Evolutionary conservation across 345 rosid genomes (phyloP).

Genomic region (Melaleuca alternifolia): DNA sequence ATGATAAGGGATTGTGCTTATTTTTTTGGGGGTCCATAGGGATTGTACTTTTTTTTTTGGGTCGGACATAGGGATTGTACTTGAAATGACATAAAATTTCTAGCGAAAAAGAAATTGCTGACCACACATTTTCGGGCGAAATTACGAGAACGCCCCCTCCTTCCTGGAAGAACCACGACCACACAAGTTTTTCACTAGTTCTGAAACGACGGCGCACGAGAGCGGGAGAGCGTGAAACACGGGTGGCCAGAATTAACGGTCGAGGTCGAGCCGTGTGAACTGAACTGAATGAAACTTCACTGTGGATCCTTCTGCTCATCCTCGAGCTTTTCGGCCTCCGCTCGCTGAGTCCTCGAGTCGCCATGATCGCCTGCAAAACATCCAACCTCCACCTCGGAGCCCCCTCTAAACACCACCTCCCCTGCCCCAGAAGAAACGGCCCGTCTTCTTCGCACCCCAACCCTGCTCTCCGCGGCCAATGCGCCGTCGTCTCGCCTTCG

Average conservation of each 20-base stretch:
- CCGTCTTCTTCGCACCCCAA: background rate
- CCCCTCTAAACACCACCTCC: background rate
- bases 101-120: background rate
- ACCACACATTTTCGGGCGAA: background rate
- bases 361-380: background rate
- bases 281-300: background rate
- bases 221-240: background rate
- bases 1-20: too few relatives aligned
- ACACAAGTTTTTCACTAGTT: background rate
- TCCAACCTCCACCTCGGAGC: background rate
- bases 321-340: background rate
- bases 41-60: background rate
- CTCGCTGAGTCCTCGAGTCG: background rate
- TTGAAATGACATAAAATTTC: background rate
- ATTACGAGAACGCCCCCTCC: background rate
- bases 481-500: background rate
- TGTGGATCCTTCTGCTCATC: background rate
- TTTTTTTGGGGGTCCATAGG: background rate
- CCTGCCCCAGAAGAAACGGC: background rate
- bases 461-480: background rate
- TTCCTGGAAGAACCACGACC: background rate
- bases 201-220: background rate
- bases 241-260: background rate
- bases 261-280: background rate
- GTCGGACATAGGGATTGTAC: background rate